Percentiles rank a stretch among this genome's conserved stretches.
Conservation (phyloP, 2,329 filamentous ascomycete genomes). For the Fusarium hainanense region DNA sequence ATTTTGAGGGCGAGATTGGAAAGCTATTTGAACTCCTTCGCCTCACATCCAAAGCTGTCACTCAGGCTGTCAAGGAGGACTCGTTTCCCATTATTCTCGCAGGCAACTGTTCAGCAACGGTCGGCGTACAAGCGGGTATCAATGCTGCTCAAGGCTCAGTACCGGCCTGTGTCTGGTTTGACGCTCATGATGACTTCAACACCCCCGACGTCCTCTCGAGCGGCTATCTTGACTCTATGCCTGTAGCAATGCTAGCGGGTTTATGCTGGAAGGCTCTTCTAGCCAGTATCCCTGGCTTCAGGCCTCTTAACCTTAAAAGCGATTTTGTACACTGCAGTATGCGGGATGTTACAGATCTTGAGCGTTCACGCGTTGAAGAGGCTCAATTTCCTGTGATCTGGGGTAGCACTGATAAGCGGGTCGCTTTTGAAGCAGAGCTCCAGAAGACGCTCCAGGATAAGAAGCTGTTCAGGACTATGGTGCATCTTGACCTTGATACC, state of each 20-base stretch:
- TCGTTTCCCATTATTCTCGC: constrained; percentile 7
- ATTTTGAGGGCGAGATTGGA: constrained; percentile 10
- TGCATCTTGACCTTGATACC: constrained; percentile 53
- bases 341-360: constrained; percentile 12
- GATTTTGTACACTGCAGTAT: constrained; percentile 9
- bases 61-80: background rate
- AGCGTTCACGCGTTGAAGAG: constrained; percentile 37
- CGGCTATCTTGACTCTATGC: constrained; percentile 47
- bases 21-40: constrained; percentile 8
- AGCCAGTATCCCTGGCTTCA: constrained; percentile 36
- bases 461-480: constrained; percentile 35
- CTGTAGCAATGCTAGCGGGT: constrained; percentile 44
- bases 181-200: constrained; percentile 56
- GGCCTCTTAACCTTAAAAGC: constrained; percentile 17
- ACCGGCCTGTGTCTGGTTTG: constrained; percentile 54
- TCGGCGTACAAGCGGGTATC: constrained; percentile 48
- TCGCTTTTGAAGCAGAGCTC: constrained; percentile 32
- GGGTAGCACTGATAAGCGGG: constrained; percentile 33
- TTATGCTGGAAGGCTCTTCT: constrained; percentile 42
- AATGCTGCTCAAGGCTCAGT: constrained; percentile 18
- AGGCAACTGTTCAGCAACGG: constrained; percentile 9
- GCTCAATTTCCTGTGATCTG: constrained; percentile 48
- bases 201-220: constrained; percentile 44
- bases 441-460: constrained; percentile 23
- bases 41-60: background rate